Percentiles rank a stretch among this genome's conserved stretches.
These are phyloP conservation scores for Neurospora sp. DNA, from an alignment of 495 filamentous ascomycete species.

Conservation along the genomic window DNA sequence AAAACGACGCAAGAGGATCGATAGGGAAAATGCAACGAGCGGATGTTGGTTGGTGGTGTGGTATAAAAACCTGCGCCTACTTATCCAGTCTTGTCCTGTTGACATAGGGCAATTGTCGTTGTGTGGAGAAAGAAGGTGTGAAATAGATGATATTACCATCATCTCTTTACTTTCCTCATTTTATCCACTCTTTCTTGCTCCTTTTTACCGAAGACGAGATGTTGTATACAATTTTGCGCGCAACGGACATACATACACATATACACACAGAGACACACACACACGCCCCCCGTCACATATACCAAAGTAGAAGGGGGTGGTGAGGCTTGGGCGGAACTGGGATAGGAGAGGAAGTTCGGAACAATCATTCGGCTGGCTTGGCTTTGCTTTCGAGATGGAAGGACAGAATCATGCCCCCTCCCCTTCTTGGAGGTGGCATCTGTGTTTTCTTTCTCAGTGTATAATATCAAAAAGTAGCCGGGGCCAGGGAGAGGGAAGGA, in stretches of 20 bases:
- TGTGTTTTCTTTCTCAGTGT: slow-evolving; percentile 2
- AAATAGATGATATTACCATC: not conserved
- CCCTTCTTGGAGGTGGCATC: not conserved
- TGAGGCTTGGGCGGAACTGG: not conserved
- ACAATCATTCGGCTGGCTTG: not conserved
- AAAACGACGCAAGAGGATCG: not conserved
- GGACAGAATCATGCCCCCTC: not conserved
- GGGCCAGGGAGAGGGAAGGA: not conserved
- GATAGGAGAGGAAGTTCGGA: not conserved
- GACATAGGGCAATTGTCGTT: not conserved
- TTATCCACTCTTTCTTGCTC: not conserved
- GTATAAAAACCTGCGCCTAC: not conserved
- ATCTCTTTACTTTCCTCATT: not conserved
- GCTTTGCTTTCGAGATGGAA: not conserved
- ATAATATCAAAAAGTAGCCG: slow-evolving; percentile 8
- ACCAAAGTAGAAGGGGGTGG: not conserved
- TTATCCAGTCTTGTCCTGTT: not conserved
- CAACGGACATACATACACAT: not conserved
- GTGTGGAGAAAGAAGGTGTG: not conserved
- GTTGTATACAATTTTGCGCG: not conserved
- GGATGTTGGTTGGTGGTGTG: not conserved
- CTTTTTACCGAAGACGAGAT: not conserved
- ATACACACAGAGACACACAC: not conserved
- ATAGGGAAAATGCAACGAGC: not conserved
- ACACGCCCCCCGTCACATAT: not conserved